phyloP scores from a whole-genome alignment of 345 rosid species.

The Garcia nutans region DNA sequence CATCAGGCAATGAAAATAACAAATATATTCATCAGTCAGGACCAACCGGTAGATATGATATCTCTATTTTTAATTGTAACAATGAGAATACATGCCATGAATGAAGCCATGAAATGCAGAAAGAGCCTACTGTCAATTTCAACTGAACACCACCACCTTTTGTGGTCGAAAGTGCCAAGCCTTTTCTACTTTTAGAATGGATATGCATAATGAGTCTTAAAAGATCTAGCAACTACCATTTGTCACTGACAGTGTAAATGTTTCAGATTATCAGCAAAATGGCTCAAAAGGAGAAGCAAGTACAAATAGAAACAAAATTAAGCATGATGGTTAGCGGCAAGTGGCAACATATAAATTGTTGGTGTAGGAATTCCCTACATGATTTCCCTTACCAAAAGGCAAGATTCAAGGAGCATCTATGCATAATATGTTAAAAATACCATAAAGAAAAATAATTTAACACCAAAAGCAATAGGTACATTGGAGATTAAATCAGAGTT shows the following conservation, averaged over 20 bases:
- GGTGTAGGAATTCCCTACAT: neutral
- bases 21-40: neutral
- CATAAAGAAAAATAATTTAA: no score
- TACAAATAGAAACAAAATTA: neutral
- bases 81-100: neutral
- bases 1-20: neutral
- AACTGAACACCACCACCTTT: neutral
- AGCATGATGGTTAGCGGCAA: neutral
- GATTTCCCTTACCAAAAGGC: no score
- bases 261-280: neutral
- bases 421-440: neutral
- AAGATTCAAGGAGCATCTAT: no score
- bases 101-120: conserved; percentile 11
- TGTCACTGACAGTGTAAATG: neutral
- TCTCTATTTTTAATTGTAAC: neutral
- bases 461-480: neutral
- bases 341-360: neutral
- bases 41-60: neutral
- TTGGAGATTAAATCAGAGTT: neutral
- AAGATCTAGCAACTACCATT: neutral
- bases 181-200: conserved; percentile 10
- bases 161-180: neutral
- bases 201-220: conserved; percentile 7
- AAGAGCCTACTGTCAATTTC: neutral
- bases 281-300: neutral